A percentile compares a stretch with the other conserved stretches of the same genome.
phyloP scores from a whole-genome alignment of 257 asterid genomes.

The Lycium ferocissimum region DNA sequence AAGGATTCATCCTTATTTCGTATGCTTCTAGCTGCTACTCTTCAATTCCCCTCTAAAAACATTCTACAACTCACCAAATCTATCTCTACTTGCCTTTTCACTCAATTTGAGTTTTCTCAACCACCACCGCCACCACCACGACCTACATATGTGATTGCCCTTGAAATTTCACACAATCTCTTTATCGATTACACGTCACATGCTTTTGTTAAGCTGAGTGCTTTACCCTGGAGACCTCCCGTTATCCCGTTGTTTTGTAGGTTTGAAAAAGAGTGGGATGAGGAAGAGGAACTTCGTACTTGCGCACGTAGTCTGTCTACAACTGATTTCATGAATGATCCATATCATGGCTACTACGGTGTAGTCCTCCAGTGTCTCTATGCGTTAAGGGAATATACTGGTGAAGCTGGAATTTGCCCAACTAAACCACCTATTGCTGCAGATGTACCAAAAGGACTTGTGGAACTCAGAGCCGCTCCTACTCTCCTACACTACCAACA shows the following conservation, averaged over 20 bases:
- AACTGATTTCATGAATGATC: not conserved
- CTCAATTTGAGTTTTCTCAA: too few relatives aligned
- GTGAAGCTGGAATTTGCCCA: too few relatives aligned
- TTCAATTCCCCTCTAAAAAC: not conserved
- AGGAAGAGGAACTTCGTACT: not conserved
- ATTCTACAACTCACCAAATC: not conserved
- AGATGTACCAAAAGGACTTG: not conserved
- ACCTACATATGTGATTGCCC: too few relatives aligned
- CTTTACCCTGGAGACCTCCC: not conserved
- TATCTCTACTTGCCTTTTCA: not conserved
- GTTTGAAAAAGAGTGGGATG: not conserved
- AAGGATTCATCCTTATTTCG: not conserved
- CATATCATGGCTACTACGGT: too few relatives aligned
- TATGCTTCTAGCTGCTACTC: slow-evolving; percentile 6
- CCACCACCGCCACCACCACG: too few relatives aligned
- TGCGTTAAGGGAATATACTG: too few relatives aligned
- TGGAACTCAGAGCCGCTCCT: not conserved
- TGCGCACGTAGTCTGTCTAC: too few relatives aligned
- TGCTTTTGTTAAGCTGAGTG: too few relatives aligned
- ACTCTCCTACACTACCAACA: not conserved
- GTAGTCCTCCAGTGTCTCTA: too few relatives aligned
- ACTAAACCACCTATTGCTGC: too few relatives aligned
- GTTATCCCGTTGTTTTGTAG: not conserved
- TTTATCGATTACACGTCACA: not conserved
- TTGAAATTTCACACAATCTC: too few relatives aligned